Conservation (phyloP, 2,329 filamentous ascomycete genomes). For the Chaetothyriales sp. region DNA sequence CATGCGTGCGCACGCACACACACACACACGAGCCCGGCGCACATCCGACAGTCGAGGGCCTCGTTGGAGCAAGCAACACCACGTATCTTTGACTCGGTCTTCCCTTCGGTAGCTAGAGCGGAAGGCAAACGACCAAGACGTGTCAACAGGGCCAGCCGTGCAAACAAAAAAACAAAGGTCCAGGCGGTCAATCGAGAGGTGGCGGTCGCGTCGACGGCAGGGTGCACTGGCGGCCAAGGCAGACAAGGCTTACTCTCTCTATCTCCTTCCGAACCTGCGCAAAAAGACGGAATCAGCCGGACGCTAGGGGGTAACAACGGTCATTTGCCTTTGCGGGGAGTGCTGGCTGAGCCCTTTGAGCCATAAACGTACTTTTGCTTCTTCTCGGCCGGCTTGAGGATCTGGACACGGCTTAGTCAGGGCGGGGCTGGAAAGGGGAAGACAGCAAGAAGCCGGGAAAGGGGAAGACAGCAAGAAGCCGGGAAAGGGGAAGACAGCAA, state of each 20-base stretch:
- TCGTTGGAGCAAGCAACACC: neutral
- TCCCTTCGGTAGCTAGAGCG: no score
- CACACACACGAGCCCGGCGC: neutral
- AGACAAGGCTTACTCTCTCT: slow-evolving; percentile 22
- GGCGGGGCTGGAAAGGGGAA: no score
- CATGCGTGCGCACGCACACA: neutral
- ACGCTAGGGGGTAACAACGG: slow-evolving; percentile 25
- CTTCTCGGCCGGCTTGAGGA: slow-evolving; percentile 99
- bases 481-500: no score
- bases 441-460: no score
- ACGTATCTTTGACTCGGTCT: neutral
- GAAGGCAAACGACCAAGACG: neutral
- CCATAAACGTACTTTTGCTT: slow-evolving; percentile 98
- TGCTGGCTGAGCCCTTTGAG: slow-evolving; percentile 56
- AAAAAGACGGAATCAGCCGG: slow-evolving; percentile 52
- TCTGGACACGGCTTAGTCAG: slow-evolving; percentile 39
- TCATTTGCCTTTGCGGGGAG: slow-evolving; percentile 58
- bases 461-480: no score
- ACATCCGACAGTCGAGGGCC: neutral
- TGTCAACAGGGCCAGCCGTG: neutral
- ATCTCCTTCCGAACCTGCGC: slow-evolving; percentile 93
- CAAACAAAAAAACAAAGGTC: neutral
- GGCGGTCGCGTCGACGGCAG: neutral
- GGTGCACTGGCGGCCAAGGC: neutral
- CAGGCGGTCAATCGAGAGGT: neutral